A percentile compares a stretch with the other conserved stretches of the same genome.
These are phyloP conservation scores for Sporothrix pallida DNA, from an alignment of 2,329 filamentous ascomycete species.

Conservation along the genomic window DNA sequence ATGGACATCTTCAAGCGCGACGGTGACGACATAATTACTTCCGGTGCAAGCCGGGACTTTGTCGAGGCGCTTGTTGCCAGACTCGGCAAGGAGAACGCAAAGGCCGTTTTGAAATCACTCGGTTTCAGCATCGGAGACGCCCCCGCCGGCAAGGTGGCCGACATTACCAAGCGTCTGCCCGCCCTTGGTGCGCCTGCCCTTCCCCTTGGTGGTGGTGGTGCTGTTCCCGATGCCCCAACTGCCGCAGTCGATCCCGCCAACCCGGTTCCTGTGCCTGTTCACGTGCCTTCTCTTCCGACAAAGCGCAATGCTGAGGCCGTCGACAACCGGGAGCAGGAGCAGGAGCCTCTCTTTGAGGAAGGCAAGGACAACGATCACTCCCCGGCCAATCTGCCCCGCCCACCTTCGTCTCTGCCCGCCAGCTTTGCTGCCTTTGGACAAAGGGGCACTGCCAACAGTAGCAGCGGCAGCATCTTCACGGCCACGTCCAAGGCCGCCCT, in stretches of 20 bases:
- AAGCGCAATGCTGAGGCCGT: neutral
- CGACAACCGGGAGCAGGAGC: neutral
- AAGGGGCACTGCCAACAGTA: neutral
- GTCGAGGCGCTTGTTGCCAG: no score
- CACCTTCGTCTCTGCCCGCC: neutral
- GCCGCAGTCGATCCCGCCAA: no score
- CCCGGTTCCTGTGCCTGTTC: neutral
- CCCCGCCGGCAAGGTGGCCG: no score
- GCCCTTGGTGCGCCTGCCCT: neutral
- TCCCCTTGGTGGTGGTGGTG: neutral
- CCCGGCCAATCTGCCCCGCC: neutral
- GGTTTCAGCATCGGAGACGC: no score
- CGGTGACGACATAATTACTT: no score
- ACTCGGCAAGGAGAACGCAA: no score
- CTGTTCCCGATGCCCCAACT: neutral
- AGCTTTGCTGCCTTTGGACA: constrained; percentile 8
- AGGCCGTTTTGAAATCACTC: no score
- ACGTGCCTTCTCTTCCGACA: neutral
- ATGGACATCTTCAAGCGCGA: no score
- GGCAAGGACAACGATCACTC: neutral
- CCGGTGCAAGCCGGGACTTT: no score
- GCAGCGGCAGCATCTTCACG: neutral
- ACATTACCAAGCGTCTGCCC: neutral
- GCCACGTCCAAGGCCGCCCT: constrained; percentile 6
- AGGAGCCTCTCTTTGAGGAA: neutral